phyloP scores from a whole-genome alignment of 768 basidiomycete genomes.

The Boletus tylopilopsis region DNA sequence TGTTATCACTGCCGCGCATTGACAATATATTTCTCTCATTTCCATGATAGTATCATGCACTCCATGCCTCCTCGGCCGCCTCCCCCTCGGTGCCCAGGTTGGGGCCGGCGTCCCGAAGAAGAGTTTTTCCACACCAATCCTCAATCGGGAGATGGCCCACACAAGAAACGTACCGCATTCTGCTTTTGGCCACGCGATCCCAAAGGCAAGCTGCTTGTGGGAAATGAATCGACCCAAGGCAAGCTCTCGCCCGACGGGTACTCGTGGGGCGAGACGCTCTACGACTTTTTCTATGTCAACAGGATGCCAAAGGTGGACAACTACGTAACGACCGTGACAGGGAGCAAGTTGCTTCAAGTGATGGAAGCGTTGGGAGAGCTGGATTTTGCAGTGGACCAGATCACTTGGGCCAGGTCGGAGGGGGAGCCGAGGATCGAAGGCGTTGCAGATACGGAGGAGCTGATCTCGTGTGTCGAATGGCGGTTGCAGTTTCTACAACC shows the following conservation, averaged over 20 bases:
- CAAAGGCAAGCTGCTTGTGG: conserved; percentile 7
- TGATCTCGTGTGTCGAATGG: conserved; percentile 11
- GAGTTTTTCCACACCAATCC: conserved; percentile 3
- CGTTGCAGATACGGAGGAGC: conserved; percentile 14
- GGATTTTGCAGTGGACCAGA: conserved; percentile 8
- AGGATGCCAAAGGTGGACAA: neutral
- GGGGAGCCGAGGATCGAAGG: conserved; percentile 16
- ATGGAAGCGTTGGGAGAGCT: conserved; percentile 17
- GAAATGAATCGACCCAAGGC: conserved; percentile 4
- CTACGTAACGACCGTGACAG: conserved; percentile 5
- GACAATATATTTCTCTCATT: no score
- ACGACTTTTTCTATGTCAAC: conserved; percentile 21
- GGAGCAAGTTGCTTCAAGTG: conserved; percentile 17
- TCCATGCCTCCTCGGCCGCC: neutral
- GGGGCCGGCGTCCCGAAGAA: conserved; percentile 7
- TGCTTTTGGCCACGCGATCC: conserved; percentile 26
- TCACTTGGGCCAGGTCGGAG: conserved; percentile 24
- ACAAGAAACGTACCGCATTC: conserved; percentile 18
- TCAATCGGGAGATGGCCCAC: neutral
- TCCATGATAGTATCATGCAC: no score
- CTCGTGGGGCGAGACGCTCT: conserved; percentile 28
- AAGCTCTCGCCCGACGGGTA: conserved; percentile 19
- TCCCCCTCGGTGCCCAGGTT: neutral
- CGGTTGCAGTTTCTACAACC: neutral
- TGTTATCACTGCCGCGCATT: no score